These are phyloP conservation scores for Ricinus communis DNA, from an alignment of 345 rosid genomes.

Conservation along the genomic window DNA sequence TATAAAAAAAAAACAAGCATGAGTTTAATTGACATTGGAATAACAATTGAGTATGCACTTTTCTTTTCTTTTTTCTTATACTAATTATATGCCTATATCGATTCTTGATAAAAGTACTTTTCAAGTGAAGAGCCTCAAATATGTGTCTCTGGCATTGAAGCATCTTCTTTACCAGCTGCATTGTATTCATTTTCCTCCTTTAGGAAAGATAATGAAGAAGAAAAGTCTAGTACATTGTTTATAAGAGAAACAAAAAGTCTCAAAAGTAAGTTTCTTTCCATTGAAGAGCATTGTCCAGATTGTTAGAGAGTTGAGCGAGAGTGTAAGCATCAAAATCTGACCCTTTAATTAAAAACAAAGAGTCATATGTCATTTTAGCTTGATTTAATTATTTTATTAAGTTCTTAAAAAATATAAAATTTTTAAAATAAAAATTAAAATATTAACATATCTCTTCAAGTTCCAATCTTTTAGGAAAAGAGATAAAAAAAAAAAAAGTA, in stretches of 20 bases:
- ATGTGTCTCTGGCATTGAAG: conserved; percentile 17
- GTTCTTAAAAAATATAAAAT: conserved; percentile 3
- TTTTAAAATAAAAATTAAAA: too few relatives aligned
- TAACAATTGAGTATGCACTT: conserved; percentile 81
- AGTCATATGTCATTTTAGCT: conserved; percentile 66
- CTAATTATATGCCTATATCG: too few relatives aligned
- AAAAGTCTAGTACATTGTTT: conserved; percentile 71
- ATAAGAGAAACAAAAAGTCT: too few relatives aligned
- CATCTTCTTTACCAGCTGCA: conserved; percentile 12
- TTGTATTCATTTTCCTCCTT: conserved; percentile 28
- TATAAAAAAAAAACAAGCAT: too few relatives aligned
- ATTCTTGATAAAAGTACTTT: conserved; percentile 40
- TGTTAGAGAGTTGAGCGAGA: conserved; percentile 74
- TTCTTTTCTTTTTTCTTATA: too few relatives aligned
- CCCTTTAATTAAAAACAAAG: conserved; percentile 78
- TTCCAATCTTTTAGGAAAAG: background rate
- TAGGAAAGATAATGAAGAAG: conserved; percentile 47
- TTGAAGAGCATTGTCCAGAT: conserved; percentile 87
- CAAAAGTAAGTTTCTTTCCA: conserved; percentile 14
- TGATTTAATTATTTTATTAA: conserved; percentile 32
- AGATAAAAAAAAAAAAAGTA: background rate
- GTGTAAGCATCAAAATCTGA: conserved; percentile 74
- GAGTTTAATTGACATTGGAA: too few relatives aligned
- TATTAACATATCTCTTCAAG: background rate
- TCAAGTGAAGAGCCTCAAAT: conserved; percentile 36